Percentiles rank a stretch among this genome's conserved stretches.
Evolutionary conservation across 2,329 filamentous ascomycete species (phyloP).

Genomic region (Paecilomyces sp.): DNA sequence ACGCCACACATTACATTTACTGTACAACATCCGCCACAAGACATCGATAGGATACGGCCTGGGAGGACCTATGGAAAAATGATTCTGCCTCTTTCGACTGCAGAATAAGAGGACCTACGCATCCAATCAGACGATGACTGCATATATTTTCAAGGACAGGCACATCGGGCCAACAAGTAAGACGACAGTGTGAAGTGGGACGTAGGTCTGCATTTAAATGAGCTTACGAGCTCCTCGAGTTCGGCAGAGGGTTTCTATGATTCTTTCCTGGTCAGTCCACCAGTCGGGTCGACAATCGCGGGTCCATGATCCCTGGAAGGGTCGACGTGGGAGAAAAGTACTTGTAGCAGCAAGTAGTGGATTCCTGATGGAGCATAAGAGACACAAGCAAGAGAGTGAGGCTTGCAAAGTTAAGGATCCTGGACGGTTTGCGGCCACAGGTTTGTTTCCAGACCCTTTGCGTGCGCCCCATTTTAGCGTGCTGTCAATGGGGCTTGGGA

Average conservation of each 20-base stretch:
- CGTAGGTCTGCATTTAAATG: background rate
- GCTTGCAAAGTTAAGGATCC: background rate
- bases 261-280: background rate
- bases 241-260: background rate
- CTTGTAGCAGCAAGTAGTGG: background rate
- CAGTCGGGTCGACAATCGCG: background rate
- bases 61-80: background rate
- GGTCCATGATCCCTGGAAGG: background rate
- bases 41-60: background rate
- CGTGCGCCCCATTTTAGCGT: background rate
- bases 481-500: background rate
- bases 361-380: background rate
- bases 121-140: background rate
- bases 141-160: background rate
- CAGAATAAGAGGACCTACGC: background rate
- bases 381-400: background rate
- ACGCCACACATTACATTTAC: background rate
- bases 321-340: background rate
- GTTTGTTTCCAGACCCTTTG: background rate
- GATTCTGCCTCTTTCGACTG: background rate
- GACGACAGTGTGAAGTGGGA: background rate
- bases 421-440: background rate
- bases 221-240: background rate
- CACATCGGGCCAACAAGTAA: background rate
- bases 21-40: background rate